Evolutionary conservation across 2,329 filamentous ascomycete species (phyloP), one percentile per base, ranked within the genome.

Genomic region (Calycina marina): DNA sequence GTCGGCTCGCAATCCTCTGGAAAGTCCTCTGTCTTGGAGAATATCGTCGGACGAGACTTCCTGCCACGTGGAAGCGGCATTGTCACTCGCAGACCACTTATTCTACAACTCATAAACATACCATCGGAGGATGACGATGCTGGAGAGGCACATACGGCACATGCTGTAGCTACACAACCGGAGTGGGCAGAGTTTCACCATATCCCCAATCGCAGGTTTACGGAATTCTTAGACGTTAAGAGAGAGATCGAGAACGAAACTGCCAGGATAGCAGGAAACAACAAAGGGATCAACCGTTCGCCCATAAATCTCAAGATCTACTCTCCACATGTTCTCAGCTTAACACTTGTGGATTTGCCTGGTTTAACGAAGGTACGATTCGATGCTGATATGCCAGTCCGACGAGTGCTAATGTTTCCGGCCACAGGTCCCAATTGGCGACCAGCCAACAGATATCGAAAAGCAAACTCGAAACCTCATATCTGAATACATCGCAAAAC

Each of bases 301-400:
- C 85, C 90, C 38, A 98, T 98, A 57, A 96, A 98, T 60, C 71
- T 98, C 45, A 96, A 96, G 56, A 90, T 98, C 42, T 98, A 93
- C 63, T 96, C 90, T 28, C 86, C 90, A 14, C 80, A 94, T 56
- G 90, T 98, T 38, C 71, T 98, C 39, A 98, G 92, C 59, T 65
- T 98, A 59, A 98, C 90, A 2, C 65, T 98, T 48, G 90, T 98
- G 39, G 90, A 98, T 66, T 60, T 98, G 51, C 90, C 90, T 3
- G 90, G 90, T 48, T 62, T 98, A 53, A 98, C 90, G 49, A 96
- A 98, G 69, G 80, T 84, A 56, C 32, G 58, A n/a, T n/a, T n/a
- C n/a, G n/a, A n/a, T n/a, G n/a, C n/a, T n/a, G n/a, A n/a, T n/a
- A n/a, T n/a, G n/a, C n/a, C n/a, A n/a, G n/a, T n/a, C n/a, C n/a